Evolutionary conservation across 2,329 filamentous ascomycete species (phyloP).

Genomic region (Stagonosporopsis vannaccii): DNA sequence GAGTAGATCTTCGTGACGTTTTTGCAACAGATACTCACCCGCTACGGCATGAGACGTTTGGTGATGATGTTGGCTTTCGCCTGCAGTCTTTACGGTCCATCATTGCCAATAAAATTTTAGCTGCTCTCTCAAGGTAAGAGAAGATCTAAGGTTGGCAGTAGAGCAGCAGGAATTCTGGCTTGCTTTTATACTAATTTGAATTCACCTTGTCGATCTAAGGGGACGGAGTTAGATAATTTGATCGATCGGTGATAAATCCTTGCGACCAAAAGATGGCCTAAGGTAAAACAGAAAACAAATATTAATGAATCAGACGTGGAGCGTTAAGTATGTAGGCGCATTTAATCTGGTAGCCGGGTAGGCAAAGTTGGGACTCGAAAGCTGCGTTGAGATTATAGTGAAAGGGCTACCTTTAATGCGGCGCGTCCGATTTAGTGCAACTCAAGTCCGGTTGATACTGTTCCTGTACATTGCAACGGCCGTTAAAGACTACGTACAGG

Average conservation of each 20-base stretch:
- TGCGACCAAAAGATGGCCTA: neutral
- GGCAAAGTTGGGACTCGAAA: neutral
- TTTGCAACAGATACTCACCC: neutral
- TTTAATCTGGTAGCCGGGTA: neutral
- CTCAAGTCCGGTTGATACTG: neutral
- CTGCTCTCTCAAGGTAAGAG: neutral
- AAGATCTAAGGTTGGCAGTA: neutral
- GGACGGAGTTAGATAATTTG: no score
- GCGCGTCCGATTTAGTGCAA: constrained; percentile 17
- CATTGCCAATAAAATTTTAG: neutral
- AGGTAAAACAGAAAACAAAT: constrained; percentile 1
- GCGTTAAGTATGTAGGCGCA: neutral
- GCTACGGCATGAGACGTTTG: constrained; percentile 2
- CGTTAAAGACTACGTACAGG: constrained; percentile 11
- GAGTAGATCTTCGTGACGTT: neutral
- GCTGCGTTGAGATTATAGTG: constrained; percentile 6
- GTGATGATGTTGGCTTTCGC: neutral
- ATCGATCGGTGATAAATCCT: neutral
- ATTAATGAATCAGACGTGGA: neutral
- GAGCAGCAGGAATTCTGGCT: neutral
- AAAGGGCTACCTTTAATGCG: constrained; percentile 4
- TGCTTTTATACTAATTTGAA: neutral
- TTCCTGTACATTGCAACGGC: constrained; percentile 6
- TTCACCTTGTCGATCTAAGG: neutral
- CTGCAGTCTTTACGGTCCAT: constrained; percentile 2